phyloP scores from a whole-genome alignment of 2,329 filamentous ascomycete genomes.

The Calonectria honghensis region DNA sequence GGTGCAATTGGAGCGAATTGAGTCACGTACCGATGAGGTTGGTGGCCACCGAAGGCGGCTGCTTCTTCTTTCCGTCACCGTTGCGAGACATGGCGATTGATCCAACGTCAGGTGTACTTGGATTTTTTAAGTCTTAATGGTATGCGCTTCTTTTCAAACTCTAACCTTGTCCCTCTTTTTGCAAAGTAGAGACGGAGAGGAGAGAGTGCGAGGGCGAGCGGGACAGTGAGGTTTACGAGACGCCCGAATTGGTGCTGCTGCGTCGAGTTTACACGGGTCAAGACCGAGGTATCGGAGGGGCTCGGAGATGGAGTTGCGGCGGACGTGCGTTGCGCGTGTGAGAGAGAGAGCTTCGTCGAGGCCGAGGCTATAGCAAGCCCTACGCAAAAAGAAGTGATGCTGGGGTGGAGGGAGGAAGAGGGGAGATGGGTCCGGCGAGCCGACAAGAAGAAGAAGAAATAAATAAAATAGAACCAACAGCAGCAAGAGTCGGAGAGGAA shows the following conservation, averaged over 20 bases:
- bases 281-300: slow-evolving; percentile 50
- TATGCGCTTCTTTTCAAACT: slow-evolving; percentile 30
- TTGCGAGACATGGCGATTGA: slow-evolving; percentile 59
- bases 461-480: slow-evolving; percentile 24
- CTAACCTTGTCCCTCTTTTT: slow-evolving; percentile 11
- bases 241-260: slow-evolving; percentile 4
- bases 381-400: not conserved
- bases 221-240: slow-evolving; percentile 10
- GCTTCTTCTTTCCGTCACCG: slow-evolving; percentile 73
- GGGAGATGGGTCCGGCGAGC: slow-evolving; percentile 10
- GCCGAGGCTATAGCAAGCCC: slow-evolving; percentile 12
- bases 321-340: not conserved
- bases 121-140: slow-evolving; percentile 10
- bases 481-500: slow-evolving; percentile 21
- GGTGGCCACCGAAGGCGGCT: slow-evolving; percentile 88
- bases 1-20: slow-evolving; percentile 30
- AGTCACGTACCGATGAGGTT: slow-evolving; percentile 87
- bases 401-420: not conserved
- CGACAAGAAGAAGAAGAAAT: slow-evolving; percentile 3
- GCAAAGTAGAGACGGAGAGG: slow-evolving; percentile 9
- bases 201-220: slow-evolving; percentile 27
- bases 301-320: slow-evolving; percentile 37
- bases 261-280: slow-evolving; percentile 32
- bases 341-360: not conserved
- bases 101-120: slow-evolving; percentile 12